phyloP scores from a whole-genome alignment of 169 alveolate genomes.

The Theileria parva region DNA sequence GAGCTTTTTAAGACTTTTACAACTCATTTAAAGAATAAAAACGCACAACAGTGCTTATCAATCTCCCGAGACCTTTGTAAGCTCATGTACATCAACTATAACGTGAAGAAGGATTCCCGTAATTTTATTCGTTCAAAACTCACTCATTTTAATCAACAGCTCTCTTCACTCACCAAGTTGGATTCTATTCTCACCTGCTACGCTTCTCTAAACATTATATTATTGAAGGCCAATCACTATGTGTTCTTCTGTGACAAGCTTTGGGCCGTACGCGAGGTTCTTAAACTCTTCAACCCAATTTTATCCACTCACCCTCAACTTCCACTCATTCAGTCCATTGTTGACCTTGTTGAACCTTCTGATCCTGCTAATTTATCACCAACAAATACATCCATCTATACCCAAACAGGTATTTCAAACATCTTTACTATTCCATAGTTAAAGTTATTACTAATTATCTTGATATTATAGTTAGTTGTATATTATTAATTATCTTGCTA shows the following conservation, averaged over 20 bases:
- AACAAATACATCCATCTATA: neutral
- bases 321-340: conserved; percentile 16
- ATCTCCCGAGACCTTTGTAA: conserved; percentile 30
- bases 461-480: neutral
- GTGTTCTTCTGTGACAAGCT: conserved; percentile 46
- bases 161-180: conserved; percentile 24
- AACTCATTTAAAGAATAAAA: conserved; percentile 46
- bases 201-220: conserved; percentile 28
- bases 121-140: conserved; percentile 23
- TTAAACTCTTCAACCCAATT: conserved; percentile 14
- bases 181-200: conserved; percentile 28
- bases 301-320: neutral
- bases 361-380: neutral
- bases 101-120: conserved; percentile 53
- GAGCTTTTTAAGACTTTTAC: conserved; percentile 9
- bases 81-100: conserved; percentile 54
- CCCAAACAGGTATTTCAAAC: neutral
- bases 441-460: neutral
- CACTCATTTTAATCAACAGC: conserved; percentile 33
- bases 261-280: conserved; percentile 51
- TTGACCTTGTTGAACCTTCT: conserved; percentile 23
- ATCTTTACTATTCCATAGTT: neutral
- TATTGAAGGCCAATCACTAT: conserved; percentile 41
- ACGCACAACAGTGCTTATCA: conserved; percentile 24
- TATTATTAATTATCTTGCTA: no score